Evolutionary conservation across 352 stramenopile species (phyloP).

Genomic region (Globisporangium cederbergense): DNA sequence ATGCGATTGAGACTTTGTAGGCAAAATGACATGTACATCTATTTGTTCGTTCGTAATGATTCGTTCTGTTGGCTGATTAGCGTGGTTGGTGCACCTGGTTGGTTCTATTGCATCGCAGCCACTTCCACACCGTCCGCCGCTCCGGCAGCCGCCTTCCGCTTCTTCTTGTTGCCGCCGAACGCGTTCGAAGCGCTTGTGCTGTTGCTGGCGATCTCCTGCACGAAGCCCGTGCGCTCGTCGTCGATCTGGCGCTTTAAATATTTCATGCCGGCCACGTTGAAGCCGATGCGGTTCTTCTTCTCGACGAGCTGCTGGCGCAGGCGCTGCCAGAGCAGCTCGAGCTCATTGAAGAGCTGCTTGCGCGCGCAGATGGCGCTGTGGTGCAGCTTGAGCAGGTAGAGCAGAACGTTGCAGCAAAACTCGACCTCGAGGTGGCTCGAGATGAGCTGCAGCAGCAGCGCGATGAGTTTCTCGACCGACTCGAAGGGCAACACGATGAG

Average conservation of each 20-base stretch:
- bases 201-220: conserved; percentile 58
- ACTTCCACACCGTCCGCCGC: background rate
- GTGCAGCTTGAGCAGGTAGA: conserved; percentile 77
- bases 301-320: conserved; percentile 69
- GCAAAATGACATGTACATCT: background rate
- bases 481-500: conserved; percentile 97
- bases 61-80: too few relatives aligned
- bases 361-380: conserved; percentile 74
- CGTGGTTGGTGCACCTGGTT: background rate
- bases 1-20: too few relatives aligned
- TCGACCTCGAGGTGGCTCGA: conserved; percentile 89
- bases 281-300: conserved; percentile 84
- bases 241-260: conserved; percentile 87
- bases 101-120: background rate
- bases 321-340: conserved; percentile 77
- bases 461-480: conserved; percentile 92
- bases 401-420: conserved; percentile 83
- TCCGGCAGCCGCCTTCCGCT: conserved; percentile 41
- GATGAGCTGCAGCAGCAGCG: conserved; percentile 90
- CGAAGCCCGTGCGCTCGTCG: conserved; percentile 70
- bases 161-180: conserved; percentile 37
- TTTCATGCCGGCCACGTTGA: conserved; percentile 85
- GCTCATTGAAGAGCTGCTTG: conserved; percentile 63
- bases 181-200: background rate
- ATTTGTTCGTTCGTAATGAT: background rate